Base-by-base conservation (phyloP, 2,329 filamentous ascomycete genomes). In the Stagonosporopsis rhizophila region DNA sequence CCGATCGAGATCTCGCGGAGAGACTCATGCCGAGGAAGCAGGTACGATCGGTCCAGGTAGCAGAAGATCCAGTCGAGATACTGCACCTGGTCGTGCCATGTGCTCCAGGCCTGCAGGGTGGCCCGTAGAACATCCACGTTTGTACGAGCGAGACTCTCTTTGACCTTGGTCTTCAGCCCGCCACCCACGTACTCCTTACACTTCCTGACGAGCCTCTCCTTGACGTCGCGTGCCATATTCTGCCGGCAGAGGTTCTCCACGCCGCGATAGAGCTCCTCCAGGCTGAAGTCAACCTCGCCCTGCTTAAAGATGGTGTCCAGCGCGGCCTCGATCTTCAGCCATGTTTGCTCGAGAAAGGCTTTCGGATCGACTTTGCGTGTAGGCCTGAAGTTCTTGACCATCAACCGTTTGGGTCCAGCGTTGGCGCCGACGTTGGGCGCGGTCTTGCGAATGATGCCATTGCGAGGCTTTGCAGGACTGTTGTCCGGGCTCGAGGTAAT, bases 241-340 rank as follows among this genome's bases (percentile, higher is more conserved):
- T 90, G 89, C 49, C 92, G 85, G 74, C 95, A 99, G 11, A 96
- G 83, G 72, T 96, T 92, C 81, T 99, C 95, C 1, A 96, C 91
- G 4, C 90, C 91, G 44, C 91, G 87, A 74, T 97, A 98, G 14
- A 99, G 81, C 66, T 91, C 88, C 76, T 98, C 95, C 34, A 96
- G 81, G n/a, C 93, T 93, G 63, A 80, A 79, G 44, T 74, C 70
- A 52, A 75, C 69, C 1, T 90, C 85, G 49, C 84, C 84, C 57
- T 85, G 84, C 6, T 80, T 80, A 71, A 98, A 94, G 22, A 98
- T 87, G 39, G 87, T 85, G 11, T 83, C 81, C 49, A 99, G 78
- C 1, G 92, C 91, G 32, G 82, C 81, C 54, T 91, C 86, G 6
- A 98, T 81, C 71, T 96, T 89, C 37, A 79, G 77, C 86, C 89